A percentile compares a stretch with the other conserved stretches of the same genome.
Evolutionary conservation across 306 rosid species (phyloP).

Genomic region (Gastrolobium bilobum): DNA sequence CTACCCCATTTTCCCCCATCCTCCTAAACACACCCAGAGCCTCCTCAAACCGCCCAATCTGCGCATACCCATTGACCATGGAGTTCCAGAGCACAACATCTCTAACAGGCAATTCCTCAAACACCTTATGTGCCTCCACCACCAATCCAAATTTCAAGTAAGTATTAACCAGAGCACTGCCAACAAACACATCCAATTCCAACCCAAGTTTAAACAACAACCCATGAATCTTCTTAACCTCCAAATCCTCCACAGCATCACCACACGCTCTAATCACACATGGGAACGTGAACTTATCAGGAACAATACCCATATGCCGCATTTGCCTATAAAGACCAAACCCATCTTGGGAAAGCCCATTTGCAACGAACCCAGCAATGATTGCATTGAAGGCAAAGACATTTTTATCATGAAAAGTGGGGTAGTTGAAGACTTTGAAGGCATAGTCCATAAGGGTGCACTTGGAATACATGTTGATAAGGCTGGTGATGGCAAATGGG

Average conservation of each 20-base stretch:
- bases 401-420: slow-evolving; percentile 55
- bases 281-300: slow-evolving; percentile 80
- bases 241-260: slow-evolving; percentile 52
- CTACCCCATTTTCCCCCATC: slow-evolving; percentile 65
- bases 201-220: slow-evolving; percentile 75
- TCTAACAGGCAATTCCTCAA: slow-evolving; percentile 71
- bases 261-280: slow-evolving; percentile 76
- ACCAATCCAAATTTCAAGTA: slow-evolving; percentile 64
- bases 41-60: slow-evolving; percentile 72
- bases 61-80: slow-evolving; percentile 78
- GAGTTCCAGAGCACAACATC: slow-evolving; percentile 93
- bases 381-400: slow-evolving; percentile 79
- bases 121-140: slow-evolving; percentile 71
- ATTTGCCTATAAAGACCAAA: slow-evolving; percentile 63
- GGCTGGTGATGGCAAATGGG: slow-evolving; percentile 73
- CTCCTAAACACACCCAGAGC: slow-evolving; percentile 71
- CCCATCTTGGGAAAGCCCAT: slow-evolving; percentile 56
- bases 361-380: slow-evolving; percentile 77
- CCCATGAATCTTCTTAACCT: slow-evolving; percentile 79
- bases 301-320: slow-evolving; percentile 64
- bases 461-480: slow-evolving; percentile 89
- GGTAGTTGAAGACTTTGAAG: slow-evolving; percentile 60
- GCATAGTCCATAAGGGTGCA: slow-evolving; percentile 66
- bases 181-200: slow-evolving; percentile 80
- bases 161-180: slow-evolving; percentile 84